Base-by-base conservation (phyloP, 1,284 basidiomycete genomes). In the Cerioporus squamosus region DNA sequence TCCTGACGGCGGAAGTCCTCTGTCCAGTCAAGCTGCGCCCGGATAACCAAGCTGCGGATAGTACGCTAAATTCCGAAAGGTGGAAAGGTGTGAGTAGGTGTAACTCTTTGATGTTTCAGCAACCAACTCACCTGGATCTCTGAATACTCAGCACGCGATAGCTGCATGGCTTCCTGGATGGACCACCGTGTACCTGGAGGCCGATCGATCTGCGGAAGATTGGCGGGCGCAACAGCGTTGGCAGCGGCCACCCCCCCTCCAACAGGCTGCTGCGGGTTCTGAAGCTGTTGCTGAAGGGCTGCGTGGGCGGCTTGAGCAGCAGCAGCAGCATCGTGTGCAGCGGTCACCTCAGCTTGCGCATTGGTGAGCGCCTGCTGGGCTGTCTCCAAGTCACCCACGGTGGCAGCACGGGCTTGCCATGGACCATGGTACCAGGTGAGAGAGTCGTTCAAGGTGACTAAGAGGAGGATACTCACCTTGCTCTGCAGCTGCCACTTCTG, bases 1-100 rank as follows among this genome's bases (percentile, higher is more conserved):
- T 39, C 33, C 9, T 62, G 57, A 15, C 43, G 38, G 3, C 51
- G 53, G 49, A 61, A 61, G 20, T 58, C 55, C 4, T 42, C n/a
- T 17, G 42, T 26, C 44, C 53, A 52, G 22, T 55, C 38, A 8
- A 62, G 57, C 2, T 22, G n/a, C 14, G 49, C 50, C 5, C 5
- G 36, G 7, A 43, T 15, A 2, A 55, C 59, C 18, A 60, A 39
- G 5, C 8, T 36, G 17, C 38, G 59, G 14, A 60, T 56, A 2
- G 45, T 40, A 26, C 10, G 26, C 44, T 51, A 47, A 39, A 20
- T 4, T 3, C 8, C 26, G 6, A n/a, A 29, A n/a, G n/a, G n/a
- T 22, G 17, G 2, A 14, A 49, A 7, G 26, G 17, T 42, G 47
- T 23, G 17, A 20, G 40, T 24, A 17, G 1, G 24, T n/a, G 20